phyloP scores from a whole-genome alignment of 1,284 basidiomycete species.

The Polyporus tsugae region DNA sequence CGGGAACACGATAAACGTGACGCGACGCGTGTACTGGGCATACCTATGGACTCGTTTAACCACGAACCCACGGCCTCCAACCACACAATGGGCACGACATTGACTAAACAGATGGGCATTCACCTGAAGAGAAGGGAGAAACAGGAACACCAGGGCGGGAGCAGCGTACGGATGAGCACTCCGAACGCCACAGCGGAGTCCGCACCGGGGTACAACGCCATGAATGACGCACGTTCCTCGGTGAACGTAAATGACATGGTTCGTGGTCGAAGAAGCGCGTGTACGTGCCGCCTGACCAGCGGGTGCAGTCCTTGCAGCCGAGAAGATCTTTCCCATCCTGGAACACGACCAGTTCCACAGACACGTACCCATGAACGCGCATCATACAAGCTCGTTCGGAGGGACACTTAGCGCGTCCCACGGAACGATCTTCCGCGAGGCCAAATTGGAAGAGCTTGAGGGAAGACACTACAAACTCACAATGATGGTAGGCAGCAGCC shows the following conservation, averaged over 20 bases:
- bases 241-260: no score
- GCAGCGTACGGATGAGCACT: not conserved
- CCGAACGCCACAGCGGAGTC: not conserved
- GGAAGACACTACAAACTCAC: conserved; percentile 51
- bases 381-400: not conserved
- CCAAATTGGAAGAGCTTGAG: not conserved
- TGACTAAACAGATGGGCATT: no score
- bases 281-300: not conserved
- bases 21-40: no score
- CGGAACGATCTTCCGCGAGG: not conserved
- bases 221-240: not conserved
- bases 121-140: no score
- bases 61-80: no score
- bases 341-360: not conserved
- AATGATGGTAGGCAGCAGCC: conserved; percentile 81
- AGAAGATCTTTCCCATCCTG: not conserved
- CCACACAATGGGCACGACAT: no score
- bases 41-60: no score
- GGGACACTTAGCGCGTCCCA: conserved; percentile 16
- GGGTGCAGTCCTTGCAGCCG: not conserved
- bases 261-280: not conserved
- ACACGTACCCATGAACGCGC: conserved; percentile 21
- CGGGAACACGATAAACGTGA: no score
- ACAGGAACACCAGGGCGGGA: no score
- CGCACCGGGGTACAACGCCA: not conserved